Evolutionary conservation across 441 rosid genomes (phyloP).

Genomic region (Pelargonium citronellum): DNA sequence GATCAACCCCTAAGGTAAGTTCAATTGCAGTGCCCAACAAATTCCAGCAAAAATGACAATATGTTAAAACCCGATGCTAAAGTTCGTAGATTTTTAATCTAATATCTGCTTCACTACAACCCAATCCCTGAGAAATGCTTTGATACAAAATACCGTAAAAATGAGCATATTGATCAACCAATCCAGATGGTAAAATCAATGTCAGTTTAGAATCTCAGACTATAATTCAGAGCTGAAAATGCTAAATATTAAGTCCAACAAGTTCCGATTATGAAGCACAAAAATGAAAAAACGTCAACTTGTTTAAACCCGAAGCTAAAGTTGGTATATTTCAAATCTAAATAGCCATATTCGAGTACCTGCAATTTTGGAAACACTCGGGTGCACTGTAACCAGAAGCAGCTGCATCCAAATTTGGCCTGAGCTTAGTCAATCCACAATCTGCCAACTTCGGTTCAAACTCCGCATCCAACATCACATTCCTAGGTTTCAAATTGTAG

Average conservation of each 20-base stretch:
- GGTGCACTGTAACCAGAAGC: constrained; percentile 63
- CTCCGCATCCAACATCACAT: constrained; percentile 91
- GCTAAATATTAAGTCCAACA: background rate
- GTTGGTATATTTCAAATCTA: background rate
- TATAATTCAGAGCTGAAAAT: background rate
- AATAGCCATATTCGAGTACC: constrained; percentile 35
- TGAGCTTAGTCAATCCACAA: constrained; percentile 58
- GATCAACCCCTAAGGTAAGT: no score
- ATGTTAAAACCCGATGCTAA: no score
- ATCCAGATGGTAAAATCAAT: background rate
- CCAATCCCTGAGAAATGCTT: background rate
- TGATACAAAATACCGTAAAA: background rate
- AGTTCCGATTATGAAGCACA: constrained; percentile 1
- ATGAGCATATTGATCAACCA: background rate
- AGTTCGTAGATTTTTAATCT: no score
- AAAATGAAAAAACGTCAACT: background rate
- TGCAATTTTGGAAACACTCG: constrained; percentile 67
- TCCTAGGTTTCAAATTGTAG: constrained; percentile 71
- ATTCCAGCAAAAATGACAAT: no score
- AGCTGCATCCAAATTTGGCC: constrained; percentile 46
- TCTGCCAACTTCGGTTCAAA: constrained; percentile 80
- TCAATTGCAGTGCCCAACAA: no score
- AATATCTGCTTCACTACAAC: constrained; percentile 1
- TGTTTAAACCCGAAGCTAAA: background rate
- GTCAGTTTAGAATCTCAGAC: background rate